Evolutionary conservation across 2,329 filamentous ascomycete genomes (phyloP).

Genomic region (Aspergillus ustus): DNA sequence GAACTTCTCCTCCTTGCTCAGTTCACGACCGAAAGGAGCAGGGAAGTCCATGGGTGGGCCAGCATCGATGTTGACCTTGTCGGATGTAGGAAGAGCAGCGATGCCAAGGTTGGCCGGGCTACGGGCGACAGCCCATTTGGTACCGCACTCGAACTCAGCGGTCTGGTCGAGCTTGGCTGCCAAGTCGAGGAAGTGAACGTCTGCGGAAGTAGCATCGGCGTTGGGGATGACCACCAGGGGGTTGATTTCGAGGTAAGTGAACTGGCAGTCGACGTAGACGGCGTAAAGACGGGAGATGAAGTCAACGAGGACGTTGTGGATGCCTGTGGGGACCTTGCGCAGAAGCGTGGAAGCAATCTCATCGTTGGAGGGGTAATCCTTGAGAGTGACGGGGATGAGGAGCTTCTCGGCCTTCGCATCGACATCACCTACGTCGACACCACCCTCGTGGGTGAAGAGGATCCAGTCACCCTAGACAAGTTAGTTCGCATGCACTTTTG

Average conservation of each 20-base stretch:
- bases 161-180: slow-evolving; percentile 99
- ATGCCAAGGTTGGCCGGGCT: slow-evolving; percentile 87
- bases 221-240: slow-evolving; percentile 98
- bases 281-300: slow-evolving; percentile 98
- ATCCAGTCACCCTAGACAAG: slow-evolving; percentile 89
- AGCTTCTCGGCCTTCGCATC: slow-evolving; percentile 99
- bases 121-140: slow-evolving; percentile 97
- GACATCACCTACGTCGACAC: slow-evolving; percentile 99
- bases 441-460: slow-evolving; percentile 98
- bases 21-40: slow-evolving; percentile 96
- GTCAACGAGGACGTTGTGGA: slow-evolving; percentile 98
- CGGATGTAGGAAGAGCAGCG: slow-evolving; percentile 66
- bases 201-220: slow-evolving; percentile 84
- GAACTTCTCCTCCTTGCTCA: slow-evolving; percentile 99
- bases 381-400: slow-evolving; percentile 92
- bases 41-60: slow-evolving; percentile 99
- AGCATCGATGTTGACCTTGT: slow-evolving; percentile 90
- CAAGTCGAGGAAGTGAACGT: slow-evolving; percentile 97
- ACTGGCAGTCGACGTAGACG: slow-evolving; percentile 99
- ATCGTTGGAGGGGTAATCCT: slow-evolving; percentile 93
- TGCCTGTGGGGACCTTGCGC: slow-evolving; percentile 89
- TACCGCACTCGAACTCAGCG: slow-evolving; percentile 98
- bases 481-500: neutral
- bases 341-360: slow-evolving; percentile 84
- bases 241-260: slow-evolving; percentile 99